Conservation (phyloP, 306 rosid species). For the Pyrus bretschneideri region DNA sequence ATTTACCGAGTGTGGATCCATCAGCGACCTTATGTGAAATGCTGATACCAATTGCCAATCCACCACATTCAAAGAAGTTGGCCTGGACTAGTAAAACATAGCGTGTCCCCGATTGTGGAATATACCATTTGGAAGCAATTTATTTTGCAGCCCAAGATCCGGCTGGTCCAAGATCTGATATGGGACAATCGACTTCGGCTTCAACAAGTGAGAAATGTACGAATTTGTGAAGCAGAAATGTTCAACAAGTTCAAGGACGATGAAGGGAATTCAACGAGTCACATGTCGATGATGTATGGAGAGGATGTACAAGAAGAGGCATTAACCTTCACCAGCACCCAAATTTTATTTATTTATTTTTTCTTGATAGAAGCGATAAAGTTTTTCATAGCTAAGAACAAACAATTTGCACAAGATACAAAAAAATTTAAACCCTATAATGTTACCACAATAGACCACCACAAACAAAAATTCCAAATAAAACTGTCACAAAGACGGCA, state of each 20-base stretch:
- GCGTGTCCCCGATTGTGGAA: not conserved
- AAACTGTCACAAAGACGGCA: too few relatives aligned
- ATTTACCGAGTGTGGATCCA: conserved; percentile 20
- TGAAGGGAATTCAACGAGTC: conserved; percentile 3
- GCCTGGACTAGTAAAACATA: not conserved
- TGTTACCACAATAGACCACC: too few relatives aligned
- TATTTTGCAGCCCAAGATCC: not conserved
- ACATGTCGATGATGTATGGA: not conserved
- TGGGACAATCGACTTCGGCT: not conserved
- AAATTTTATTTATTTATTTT: too few relatives aligned
- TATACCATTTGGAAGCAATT: not conserved
- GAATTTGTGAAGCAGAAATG: not conserved
- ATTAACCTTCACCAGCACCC: not conserved
- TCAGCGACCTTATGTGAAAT: conserved; percentile 32
- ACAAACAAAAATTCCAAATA: too few relatives aligned
- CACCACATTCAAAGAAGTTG: conserved; percentile 1
- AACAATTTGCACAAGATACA: too few relatives aligned
- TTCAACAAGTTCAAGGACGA: conserved; percentile 1
- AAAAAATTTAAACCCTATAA: too few relatives aligned
- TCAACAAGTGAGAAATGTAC: not conserved
- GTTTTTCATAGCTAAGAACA: too few relatives aligned
- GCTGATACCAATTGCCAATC: conserved; percentile 31
- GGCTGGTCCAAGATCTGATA: conserved; percentile 6
- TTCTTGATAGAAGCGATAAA: too few relatives aligned
- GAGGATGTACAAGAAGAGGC: conserved; percentile 16